Conservation (phyloP, 192 early-diverging fungal species). For the Rhizoclosmatium globosum region DNA sequence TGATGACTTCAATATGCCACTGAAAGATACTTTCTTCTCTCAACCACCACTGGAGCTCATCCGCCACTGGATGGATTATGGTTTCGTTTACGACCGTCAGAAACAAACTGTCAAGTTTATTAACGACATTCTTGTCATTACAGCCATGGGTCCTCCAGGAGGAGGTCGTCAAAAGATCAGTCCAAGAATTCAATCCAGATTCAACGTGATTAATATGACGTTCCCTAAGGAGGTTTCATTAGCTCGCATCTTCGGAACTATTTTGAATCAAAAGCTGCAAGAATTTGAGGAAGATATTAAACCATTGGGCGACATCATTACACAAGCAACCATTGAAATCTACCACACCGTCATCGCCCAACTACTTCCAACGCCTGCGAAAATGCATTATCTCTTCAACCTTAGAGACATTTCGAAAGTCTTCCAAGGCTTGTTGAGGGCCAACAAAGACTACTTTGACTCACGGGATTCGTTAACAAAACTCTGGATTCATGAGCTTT, state of each 20-base stretch:
- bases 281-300: constrained; percentile 65
- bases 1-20: constrained; percentile 71
- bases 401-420: constrained; percentile 68
- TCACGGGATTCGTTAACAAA: constrained; percentile 59
- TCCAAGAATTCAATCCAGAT: constrained; percentile 61
- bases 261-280: constrained; percentile 65
- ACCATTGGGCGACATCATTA: constrained; percentile 61
- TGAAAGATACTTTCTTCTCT: constrained; percentile 69
- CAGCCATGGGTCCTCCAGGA: constrained; percentile 68
- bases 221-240: constrained; percentile 62
- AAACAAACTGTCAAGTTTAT: constrained; percentile 63
- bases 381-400: constrained; percentile 71
- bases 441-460: constrained; percentile 64
- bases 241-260: constrained; percentile 59
- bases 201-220: constrained; percentile 67
- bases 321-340: constrained; percentile 65
- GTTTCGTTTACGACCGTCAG: constrained; percentile 63
- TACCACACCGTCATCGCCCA: constrained; percentile 60
- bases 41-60: constrained; percentile 69
- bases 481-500: constrained; percentile 65
- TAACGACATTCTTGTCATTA: constrained; percentile 61
- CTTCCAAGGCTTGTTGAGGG: constrained; percentile 64
- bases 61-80: constrained; percentile 66
- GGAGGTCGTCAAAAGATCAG: constrained; percentile 65
- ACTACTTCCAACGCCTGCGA: constrained; percentile 66